Conservation (phyloP, 2,329 filamentous ascomycete genomes). For the Drechslerella dactyloides region DNA sequence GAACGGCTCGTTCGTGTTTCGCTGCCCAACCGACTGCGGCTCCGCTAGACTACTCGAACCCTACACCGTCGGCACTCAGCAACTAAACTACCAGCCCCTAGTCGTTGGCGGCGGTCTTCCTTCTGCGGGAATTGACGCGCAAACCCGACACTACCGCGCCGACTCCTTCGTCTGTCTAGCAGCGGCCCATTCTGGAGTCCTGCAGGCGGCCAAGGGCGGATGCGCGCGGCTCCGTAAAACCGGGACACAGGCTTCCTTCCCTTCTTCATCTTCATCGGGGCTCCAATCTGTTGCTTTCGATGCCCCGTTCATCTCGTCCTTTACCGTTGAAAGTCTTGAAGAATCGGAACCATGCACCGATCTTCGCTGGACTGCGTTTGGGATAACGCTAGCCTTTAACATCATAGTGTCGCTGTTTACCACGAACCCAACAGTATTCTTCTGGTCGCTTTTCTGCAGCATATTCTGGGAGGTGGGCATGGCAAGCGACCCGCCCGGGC, state of each 20-base stretch:
- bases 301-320: conserved; percentile 87
- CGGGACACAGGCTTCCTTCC: conserved; percentile 71
- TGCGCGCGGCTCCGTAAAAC: conserved; percentile 80
- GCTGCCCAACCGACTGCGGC: conserved; percentile 75
- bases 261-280: conserved; percentile 71
- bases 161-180: conserved; percentile 87
- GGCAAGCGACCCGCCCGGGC: conserved; percentile 81
- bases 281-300: conserved; percentile 80
- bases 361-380: conserved; percentile 81
- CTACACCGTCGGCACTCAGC: conserved; percentile 74
- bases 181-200: conserved; percentile 81
- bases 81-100: conserved; percentile 69
- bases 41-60: conserved; percentile 70
- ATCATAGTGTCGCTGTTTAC: conserved; percentile 80
- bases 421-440: conserved; percentile 78
- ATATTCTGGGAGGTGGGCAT: conserved; percentile 90
- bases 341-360: conserved; percentile 68
- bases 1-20: conserved; percentile 72
- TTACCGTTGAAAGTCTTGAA: conserved; percentile 76
- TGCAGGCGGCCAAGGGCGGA: conserved; percentile 74
- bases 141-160: conserved; percentile 75
- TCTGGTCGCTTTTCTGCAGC: conserved; percentile 79
- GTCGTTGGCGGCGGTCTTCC: conserved; percentile 70
- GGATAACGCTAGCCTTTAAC: conserved; percentile 80
- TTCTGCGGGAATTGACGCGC: conserved; percentile 51